Evolutionary conservation across 805 yeast genomes (phyloP), one percentile per base, ranked within the genome.

Genomic region (Kazachstania psychrophila): DNA sequence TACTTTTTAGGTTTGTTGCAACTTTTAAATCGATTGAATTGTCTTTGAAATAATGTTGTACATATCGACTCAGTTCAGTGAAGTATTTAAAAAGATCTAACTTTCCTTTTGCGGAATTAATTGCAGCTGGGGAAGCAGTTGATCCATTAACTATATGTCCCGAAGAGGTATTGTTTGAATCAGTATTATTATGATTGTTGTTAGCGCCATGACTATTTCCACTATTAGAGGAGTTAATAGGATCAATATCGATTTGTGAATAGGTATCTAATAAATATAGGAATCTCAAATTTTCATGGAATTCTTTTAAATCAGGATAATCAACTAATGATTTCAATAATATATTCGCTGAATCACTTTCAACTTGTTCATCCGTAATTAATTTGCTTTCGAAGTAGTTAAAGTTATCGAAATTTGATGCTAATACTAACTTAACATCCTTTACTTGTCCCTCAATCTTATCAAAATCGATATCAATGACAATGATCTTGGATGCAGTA

Each of bases 401-500:
- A 44, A 60, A 60, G 20, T 54, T 51, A 34, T 60, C 63, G 39
- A 58, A 60, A 41, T 54, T 58, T 3, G 62, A 58, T 7, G 64
- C 64, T 14, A 60, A 37, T 2, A 60, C 64, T 28, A 60, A 42
- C 40, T 58, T 60, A 19, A 58, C 63, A 35, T 60, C 62, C 15
- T 47, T 47, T 3, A 60, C 60, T 28, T 42, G 50, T 14, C 48
- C 48, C 31, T 44, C 40, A 6, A 24, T 31, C 22, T 48, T 57
- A 15, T 47, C 46, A 37, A 56, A 60, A 37, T 60, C 64, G 17
- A 60, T 58, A 41, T 60, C 64, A 23, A 60, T 53, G 20, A 60
- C 64, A 13, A 60, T 52, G 30, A 60, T 60, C 26, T 59, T 58
- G 2, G 63, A 59, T 1, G 64, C 64, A 3, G 61, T 56, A 0